Conservation (phyloP, 805 yeast species). For the Zygosaccharomyces siamensis region DNA sequence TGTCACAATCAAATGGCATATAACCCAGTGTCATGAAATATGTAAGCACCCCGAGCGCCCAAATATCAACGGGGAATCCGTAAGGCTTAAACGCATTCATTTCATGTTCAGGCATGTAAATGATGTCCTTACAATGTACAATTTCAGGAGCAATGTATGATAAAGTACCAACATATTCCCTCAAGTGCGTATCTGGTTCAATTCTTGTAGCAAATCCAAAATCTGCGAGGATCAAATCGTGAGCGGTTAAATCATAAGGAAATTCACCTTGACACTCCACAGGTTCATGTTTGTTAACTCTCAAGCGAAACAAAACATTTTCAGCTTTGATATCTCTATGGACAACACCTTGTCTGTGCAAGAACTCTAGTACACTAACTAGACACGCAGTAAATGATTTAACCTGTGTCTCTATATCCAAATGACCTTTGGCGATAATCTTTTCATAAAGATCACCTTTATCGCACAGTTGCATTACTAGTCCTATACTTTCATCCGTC, state of each 20-base stretch:
- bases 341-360: constrained; percentile 55
- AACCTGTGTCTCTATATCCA: constrained; percentile 45
- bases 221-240: constrained; percentile 35
- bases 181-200: constrained; percentile 33
- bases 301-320: constrained; percentile 49
- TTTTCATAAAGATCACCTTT: constrained; percentile 68
- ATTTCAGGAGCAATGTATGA: constrained; percentile 77
- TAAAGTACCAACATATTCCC: constrained; percentile 60
- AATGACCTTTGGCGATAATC: constrained; percentile 43
- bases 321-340: constrained; percentile 75
- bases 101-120: constrained; percentile 18
- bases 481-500: constrained; percentile 49
- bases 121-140: constrained; percentile 37
- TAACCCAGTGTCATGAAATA: constrained; percentile 70
- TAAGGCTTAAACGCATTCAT: constrained; percentile 36
- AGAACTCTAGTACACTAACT: constrained; percentile 50
- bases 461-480: constrained; percentile 62
- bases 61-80: constrained; percentile 57
- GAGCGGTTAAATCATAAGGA: constrained; percentile 33
- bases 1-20: constrained; percentile 73
- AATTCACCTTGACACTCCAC: constrained; percentile 38
- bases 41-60: constrained; percentile 72
- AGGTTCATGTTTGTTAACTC: constrained; percentile 23
- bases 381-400: constrained; percentile 46
- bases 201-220: constrained; percentile 60